Percentiles rank a stretch among this genome's conserved stretches.
phyloP scores from a whole-genome alignment of 495 filamentous ascomycete genomes.

The Penicillium subrubescens region DNA sequence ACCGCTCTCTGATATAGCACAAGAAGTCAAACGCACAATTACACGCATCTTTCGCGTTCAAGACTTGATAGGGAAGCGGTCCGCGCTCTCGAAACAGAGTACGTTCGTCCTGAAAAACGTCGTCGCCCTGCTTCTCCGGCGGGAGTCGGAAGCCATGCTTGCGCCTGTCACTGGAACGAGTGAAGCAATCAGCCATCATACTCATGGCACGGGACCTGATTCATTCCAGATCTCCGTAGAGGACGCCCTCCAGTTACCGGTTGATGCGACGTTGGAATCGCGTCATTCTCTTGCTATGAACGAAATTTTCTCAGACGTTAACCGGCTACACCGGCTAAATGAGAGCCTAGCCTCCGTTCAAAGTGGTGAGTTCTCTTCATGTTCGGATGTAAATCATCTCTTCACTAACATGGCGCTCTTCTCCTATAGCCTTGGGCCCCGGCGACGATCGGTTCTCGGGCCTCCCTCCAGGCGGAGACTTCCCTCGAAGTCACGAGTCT shows the following conservation, averaged over 20 bases:
- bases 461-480: neutral
- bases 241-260: neutral
- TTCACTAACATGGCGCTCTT: neutral
- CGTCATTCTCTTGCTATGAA: neutral
- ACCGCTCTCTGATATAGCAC: neutral
- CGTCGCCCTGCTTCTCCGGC: neutral
- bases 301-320: neutral
- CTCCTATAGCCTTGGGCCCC: neutral
- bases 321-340: neutral
- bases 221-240: neutral
- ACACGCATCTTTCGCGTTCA: neutral
- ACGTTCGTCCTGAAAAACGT: neutral
- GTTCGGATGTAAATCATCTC: neutral
- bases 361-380: neutral
- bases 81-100: neutral
- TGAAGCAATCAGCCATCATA: neutral
- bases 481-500: neutral
- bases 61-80: neutral
- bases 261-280: neutral
- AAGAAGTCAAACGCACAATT: neutral
- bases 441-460: neutral
- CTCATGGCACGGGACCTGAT: neutral
- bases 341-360: neutral
- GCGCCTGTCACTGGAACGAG: neutral
- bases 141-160: neutral